These are phyloP conservation scores for Orychophragmus violaceus DNA, from an alignment of 345 rosid genomes.

Conservation along the genomic window DNA sequence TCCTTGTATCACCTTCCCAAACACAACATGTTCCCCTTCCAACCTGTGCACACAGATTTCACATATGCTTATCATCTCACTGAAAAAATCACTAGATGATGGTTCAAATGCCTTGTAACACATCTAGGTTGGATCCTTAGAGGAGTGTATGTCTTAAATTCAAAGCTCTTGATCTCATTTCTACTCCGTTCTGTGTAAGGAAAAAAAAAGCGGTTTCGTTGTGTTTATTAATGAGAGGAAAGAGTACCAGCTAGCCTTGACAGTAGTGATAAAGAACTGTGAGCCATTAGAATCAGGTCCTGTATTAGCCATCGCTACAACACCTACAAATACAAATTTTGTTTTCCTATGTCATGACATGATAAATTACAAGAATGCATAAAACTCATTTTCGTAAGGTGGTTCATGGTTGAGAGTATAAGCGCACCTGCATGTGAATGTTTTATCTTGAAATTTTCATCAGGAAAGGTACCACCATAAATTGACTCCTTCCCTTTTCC, in stretches of 20 bases:
- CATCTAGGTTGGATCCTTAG: background rate
- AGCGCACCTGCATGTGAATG: slow-evolving; percentile 76
- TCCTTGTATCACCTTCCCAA: slow-evolving; percentile 90
- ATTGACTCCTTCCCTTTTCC: slow-evolving; percentile 80
- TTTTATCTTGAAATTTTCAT: slow-evolving; percentile 82
- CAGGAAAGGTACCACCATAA: slow-evolving; percentile 77
- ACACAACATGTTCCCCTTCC: slow-evolving; percentile 95
- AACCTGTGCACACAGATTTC: slow-evolving; percentile 42
- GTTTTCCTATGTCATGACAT: background rate
- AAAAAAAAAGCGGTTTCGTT: background rate
- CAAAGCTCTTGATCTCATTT: background rate
- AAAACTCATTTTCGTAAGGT: background rate
- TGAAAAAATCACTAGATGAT: background rate
- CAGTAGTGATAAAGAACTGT: slow-evolving; percentile 88
- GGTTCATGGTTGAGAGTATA: background rate
- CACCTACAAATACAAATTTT: slow-evolving; percentile 42
- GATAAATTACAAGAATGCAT: background rate
- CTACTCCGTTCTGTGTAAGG: background rate
- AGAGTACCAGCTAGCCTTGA: slow-evolving; percentile 91
- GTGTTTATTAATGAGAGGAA: background rate
- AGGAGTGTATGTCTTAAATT: background rate
- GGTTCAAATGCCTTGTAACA: background rate
- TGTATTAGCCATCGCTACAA: slow-evolving; percentile 86
- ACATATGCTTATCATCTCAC: background rate
- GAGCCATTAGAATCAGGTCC: slow-evolving; percentile 96